Percentiles rank a stretch among this genome's conserved stretches.
phyloP scores from a whole-genome alignment of 139 green algal species.

The Coelastrella sp. region DNA sequence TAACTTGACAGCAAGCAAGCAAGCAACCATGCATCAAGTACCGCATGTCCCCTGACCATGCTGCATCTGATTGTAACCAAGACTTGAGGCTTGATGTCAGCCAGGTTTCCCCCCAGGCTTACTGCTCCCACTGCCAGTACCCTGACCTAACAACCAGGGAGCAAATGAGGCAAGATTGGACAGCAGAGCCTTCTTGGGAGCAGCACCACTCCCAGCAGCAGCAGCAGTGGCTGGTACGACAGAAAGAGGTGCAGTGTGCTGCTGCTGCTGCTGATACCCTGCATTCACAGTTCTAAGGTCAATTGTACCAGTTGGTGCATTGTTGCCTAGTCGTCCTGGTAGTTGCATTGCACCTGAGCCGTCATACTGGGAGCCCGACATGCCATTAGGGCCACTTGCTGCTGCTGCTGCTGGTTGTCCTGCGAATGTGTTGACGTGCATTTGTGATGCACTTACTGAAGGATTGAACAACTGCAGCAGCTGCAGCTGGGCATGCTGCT shows the following conservation, averaged over 20 bases:
- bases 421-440: not conserved
- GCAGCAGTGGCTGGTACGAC: not conserved
- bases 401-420: not conserved
- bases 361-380: not conserved
- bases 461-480: constrained; percentile 1
- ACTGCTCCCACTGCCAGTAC: not conserved
- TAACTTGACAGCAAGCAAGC: no score
- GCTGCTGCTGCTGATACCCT: not conserved
- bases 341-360: not conserved
- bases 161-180: not conserved
- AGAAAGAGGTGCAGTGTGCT: not conserved
- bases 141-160: not conserved
- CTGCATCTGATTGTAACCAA: no score
- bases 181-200: not conserved
- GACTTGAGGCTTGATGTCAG: no score
- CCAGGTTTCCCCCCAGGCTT: not conserved
- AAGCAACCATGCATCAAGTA: no score
- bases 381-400: not conserved
- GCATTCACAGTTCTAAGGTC: not conserved
- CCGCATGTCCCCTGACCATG: no score
- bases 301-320: not conserved
- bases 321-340: not conserved
- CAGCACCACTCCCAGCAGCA: not conserved
- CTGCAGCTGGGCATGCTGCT: not conserved
- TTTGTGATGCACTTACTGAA: no score